Conservation (phyloP, 169 alveolate species). For the Cryptosporidium sp. region DNA sequence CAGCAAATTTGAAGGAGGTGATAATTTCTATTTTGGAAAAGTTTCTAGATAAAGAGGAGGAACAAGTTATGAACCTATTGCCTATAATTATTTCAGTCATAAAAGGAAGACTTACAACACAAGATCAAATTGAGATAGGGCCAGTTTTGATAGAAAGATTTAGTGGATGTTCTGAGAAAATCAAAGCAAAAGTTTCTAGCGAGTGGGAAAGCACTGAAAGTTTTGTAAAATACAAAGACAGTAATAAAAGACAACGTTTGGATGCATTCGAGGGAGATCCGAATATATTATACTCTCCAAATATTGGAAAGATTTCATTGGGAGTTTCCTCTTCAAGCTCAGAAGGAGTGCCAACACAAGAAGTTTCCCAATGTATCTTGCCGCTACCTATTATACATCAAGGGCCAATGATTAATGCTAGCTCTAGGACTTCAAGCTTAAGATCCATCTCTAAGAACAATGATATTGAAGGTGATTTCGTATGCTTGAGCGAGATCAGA, state of each 20-base stretch:
- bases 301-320: not conserved
- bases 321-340: slow-evolving; percentile 14
- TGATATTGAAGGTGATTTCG: slow-evolving; percentile 64
- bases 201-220: slow-evolving; percentile 48
- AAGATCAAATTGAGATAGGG: not conserved
- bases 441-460: not conserved
- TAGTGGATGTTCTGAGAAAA: not conserved
- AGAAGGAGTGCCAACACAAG: not conserved
- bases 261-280: not conserved
- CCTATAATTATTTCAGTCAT: slow-evolving; percentile 21
- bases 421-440: not conserved
- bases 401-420: not conserved
- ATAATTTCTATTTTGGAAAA: not conserved
- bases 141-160: not conserved
- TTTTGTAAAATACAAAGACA: slow-evolving; percentile 1
- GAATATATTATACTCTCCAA: slow-evolving; percentile 12
- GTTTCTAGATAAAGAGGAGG: not conserved
- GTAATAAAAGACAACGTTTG: not conserved
- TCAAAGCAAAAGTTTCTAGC: not conserved
- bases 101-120: slow-evolving; percentile 1
- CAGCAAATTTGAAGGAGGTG: not conserved
- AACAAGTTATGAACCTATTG: not conserved
- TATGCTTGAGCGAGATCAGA: slow-evolving; percentile 68
- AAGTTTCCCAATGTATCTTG: not conserved
- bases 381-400: not conserved